Base-by-base conservation (phyloP, 257 asterid species). In the Gynochthodes officinalis region DNA sequence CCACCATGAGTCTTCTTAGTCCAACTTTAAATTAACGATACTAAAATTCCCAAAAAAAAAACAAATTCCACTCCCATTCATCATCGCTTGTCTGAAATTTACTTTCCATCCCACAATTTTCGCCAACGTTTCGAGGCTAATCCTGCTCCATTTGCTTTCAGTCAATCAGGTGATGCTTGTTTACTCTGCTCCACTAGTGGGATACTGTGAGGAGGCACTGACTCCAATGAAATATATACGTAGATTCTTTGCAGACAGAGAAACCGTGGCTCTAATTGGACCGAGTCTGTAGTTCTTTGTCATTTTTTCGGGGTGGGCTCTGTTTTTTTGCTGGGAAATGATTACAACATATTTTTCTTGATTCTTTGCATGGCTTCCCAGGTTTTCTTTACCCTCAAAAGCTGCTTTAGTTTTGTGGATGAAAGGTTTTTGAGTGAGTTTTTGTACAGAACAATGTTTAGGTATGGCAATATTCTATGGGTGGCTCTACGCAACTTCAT, bases 191-290 rank as follows among this genome's bases (percentile, higher is more conserved):
- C 86, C 88, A 61, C 87, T 54, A 69, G 63, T 84, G 59, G 80
- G 60, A 55, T 39, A 18, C 72, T 76, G 84, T 87, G 80, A 84
- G 76, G 58, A 70, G 71, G 84, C 86, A 83, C 85, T 81, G 58
- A 73, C 76, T 61, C 76, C 82, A 76, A 75, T 69, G 79, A 69
- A 63, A 75, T 64, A 52, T 50, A 50, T 21, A 21, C 58, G 18
- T n/a, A 27, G 55, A 25, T 74, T 25, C 32, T 59, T 14, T 61
- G 65, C 58, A 66, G 63, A 77, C 67, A 67, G 58, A 64, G 19
- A 64, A 33, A 53, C 44, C 73, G 58, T 58, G 64, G 69, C 65
- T 39, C 4, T 44, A 23, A 16, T 23, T 40, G 53, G 69, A 44
- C 30, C 28, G 35, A 64, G 21, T 63, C 48, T 25, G 19, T 40